A percentile compares a stretch with the other conserved stretches of the same genome.
These are phyloP conservation scores for Rutstroemia sydowiana DNA, from an alignment of 2,329 filamentous ascomycete genomes.

Conservation along the genomic window DNA sequence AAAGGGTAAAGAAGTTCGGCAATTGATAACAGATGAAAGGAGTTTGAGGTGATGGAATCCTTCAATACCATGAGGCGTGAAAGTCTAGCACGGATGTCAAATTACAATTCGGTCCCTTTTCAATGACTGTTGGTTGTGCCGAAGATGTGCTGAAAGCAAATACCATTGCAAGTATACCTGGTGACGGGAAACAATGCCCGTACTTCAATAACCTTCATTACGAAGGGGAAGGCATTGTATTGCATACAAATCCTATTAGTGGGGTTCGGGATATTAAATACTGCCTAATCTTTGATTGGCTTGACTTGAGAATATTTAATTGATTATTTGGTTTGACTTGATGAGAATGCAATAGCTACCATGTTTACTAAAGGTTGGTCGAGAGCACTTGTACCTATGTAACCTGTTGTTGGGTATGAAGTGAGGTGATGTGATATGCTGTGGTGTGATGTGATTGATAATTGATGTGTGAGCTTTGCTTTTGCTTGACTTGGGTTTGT, in stretches of 20 bases:
- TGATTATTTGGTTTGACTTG: too few species aligned
- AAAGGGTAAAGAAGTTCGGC: constrained; percentile 33
- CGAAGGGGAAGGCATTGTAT: constrained; percentile 18
- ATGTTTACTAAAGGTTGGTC: too few species aligned
- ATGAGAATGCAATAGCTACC: too few species aligned
- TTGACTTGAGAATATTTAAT: too few species aligned
- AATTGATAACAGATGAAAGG: background rate
- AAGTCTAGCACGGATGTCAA: constrained; percentile 91
- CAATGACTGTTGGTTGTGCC: constrained; percentile 89
- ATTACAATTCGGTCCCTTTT: constrained; percentile 82
- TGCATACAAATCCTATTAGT: constrained; percentile 17
- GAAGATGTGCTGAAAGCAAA: constrained; percentile 94
- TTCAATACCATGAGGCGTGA: background rate
- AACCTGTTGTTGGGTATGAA: too few species aligned
- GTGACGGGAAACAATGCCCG: constrained; percentile 28
- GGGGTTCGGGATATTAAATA: too few species aligned
- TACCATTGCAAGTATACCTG: constrained; percentile 20
- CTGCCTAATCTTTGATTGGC: too few species aligned
- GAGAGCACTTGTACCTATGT: too few species aligned
- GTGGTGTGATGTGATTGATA: too few species aligned
- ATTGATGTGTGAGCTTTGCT: too few species aligned
- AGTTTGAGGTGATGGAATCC: background rate
- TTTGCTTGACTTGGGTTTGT: too few species aligned
- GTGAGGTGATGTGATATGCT: too few species aligned
- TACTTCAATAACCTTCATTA: constrained; percentile 15